Percentiles rank a stretch among this genome's conserved stretches.
These are phyloP conservation scores for Phytophthora hibernalis DNA, from an alignment of 352 stramenopile genomes.

Conservation along the genomic window DNA sequence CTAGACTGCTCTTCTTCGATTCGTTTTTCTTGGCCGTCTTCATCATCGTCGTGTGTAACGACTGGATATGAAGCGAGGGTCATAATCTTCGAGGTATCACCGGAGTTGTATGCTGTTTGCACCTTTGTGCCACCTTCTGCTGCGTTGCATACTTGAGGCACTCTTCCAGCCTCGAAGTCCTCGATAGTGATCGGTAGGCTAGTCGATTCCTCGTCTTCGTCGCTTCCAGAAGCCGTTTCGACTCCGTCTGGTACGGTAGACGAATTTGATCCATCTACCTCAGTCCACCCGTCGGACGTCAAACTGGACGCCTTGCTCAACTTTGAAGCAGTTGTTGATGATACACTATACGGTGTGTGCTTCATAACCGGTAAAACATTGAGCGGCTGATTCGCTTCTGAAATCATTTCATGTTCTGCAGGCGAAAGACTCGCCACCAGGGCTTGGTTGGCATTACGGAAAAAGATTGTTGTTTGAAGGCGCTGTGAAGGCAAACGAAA, in stretches of 20 bases:
- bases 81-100: conserved; percentile 23
- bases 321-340: conserved; percentile 21
- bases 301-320: conserved; percentile 43
- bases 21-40: conserved; percentile 11
- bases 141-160: conserved; percentile 18
- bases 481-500: conserved; percentile 35
- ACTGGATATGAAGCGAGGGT: conserved; percentile 41
- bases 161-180: conserved; percentile 62
- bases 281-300: conserved; percentile 49
- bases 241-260: conserved; percentile 32
- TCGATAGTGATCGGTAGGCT: conserved; percentile 57
- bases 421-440: conserved; percentile 56
- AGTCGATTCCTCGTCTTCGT: conserved; percentile 40
- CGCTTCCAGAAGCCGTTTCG: conserved; percentile 36
- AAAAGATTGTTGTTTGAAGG: conserved; percentile 80
- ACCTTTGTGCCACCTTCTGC: conserved; percentile 1
- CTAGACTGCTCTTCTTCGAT: conserved; percentile 17
- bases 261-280: conserved; percentile 46
- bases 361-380: conserved; percentile 19
- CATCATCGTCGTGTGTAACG: conserved; percentile 14
- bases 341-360: conserved; percentile 8
- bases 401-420: conserved; percentile 66
- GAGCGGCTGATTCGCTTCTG: conserved; percentile 37
- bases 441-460: conserved; percentile 67
- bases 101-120: neutral